Base-by-base conservation (phyloP, 345 rosid species). In the Eutrema japonicum region DNA sequence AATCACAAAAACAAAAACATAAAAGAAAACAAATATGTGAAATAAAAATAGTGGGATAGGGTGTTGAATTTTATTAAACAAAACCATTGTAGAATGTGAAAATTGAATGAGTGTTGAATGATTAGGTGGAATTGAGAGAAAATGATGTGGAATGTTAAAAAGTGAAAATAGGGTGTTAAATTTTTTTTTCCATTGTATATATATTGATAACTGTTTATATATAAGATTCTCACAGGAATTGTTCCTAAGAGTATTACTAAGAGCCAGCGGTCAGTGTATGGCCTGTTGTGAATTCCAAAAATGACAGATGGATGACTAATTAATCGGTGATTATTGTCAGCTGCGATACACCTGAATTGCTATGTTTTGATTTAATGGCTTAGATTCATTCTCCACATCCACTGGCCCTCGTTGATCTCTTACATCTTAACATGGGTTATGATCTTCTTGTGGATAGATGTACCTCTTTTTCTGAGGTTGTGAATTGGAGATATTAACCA, bases 381-480 rank as follows among this genome's bases (percentile, higher is more conserved):
- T 29, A 65, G 59, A 56, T 56, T 56, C 38, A 16, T 16, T 52
- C 43, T n/a, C 29, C 8, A 66, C 33, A 48, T 29, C 48, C 51
- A 8, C 33, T 47, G 72, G 67, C 66, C 67, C 53, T 56, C 59
- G 10, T 18, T 65, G 16, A 73, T 65, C 41, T 55, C 38, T 58
- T 14, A 38, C 10, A 46, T 18, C 4, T 40, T 56, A 36, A 29
- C 48, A 11, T 27, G 32, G 5, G 42, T 64, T 64, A 73, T 37
- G 57, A 73, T 64, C 26, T 46, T 66, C 61, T 30, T 74, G 60
- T 64, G 50, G 66, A 73, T 73, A 73, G 66, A 65, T 53, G 12
- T 5, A 33, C 14, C 29, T 46, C 36, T 18, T 63, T 63, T 52
- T 63, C 10, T 43, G 54, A 33, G 63, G 70, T 63, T 53, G 54